Conservation (phyloP, 2,329 filamentous ascomycete species). For the Myrmaecium sp. region DNA sequence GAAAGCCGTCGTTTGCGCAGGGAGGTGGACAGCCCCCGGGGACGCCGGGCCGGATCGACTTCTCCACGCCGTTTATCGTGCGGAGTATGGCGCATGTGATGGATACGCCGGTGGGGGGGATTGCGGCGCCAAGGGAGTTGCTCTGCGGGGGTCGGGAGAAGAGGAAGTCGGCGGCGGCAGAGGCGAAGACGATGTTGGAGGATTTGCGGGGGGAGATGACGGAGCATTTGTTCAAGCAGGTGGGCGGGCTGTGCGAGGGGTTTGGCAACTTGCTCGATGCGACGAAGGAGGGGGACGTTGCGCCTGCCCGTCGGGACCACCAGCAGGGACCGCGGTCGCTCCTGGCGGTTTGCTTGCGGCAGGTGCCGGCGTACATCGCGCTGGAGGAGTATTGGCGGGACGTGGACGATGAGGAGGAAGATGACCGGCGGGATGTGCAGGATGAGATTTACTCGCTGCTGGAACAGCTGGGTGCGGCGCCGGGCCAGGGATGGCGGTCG, state of each 20-base stretch:
- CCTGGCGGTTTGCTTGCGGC: slow-evolving; percentile 20
- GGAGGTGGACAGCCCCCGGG: too few relatives aligned
- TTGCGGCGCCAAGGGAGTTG: too few relatives aligned
- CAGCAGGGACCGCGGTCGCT: slow-evolving; percentile 21
- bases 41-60: slow-evolving; percentile 17
- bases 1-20: too few relatives aligned
- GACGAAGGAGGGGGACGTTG: slow-evolving; percentile 7
- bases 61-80: slow-evolving; percentile 16
- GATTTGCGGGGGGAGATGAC: slow-evolving; percentile 10
- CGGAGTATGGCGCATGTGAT: slow-evolving; percentile 12
- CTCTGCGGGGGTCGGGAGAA: neutral
- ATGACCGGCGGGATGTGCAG: slow-evolving; percentile 16
- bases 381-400: slow-evolving; percentile 21
- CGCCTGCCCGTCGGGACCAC: slow-evolving; percentile 7
- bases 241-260: slow-evolving; percentile 15
- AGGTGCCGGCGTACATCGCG: slow-evolving; percentile 24
- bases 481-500: slow-evolving; percentile 20
- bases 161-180: neutral
- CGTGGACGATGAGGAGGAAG: slow-evolving; percentile 13
- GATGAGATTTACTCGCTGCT: slow-evolving; percentile 24
- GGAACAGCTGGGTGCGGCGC: slow-evolving; percentile 14
- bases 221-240: slow-evolving; percentile 13
- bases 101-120: too few relatives aligned
- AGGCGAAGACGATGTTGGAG: slow-evolving; percentile 2
- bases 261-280: slow-evolving; percentile 19